Conservation (phyloP, 345 rosid species). For the Boechera retrofracta region DNA sequence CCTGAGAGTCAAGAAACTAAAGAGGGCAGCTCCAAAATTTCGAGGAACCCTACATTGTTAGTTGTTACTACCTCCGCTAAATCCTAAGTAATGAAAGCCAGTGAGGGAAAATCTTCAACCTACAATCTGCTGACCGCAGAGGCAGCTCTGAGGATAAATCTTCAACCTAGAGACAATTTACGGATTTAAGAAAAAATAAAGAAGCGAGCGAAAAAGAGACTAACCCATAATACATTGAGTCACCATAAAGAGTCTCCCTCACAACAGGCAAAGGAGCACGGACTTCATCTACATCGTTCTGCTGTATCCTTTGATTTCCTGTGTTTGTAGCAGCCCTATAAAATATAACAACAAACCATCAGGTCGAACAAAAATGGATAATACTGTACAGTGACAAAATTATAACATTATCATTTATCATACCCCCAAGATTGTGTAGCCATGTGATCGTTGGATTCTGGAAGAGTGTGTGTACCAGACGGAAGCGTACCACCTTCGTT, state of each 20-base stretch:
- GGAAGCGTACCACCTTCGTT: constrained; percentile 60
- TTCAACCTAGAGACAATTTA: constrained; percentile 18
- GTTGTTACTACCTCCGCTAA: not conserved
- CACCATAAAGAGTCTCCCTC: constrained; percentile 95
- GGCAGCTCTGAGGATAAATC: not conserved
- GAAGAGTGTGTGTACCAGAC: constrained; percentile 55
- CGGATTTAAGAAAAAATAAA: not conserved
- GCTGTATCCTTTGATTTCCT: constrained; percentile 51
- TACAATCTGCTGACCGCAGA: not conserved
- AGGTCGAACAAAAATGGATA: constrained; percentile 5
- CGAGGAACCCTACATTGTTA: constrained; percentile 15
- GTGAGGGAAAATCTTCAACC: not conserved
- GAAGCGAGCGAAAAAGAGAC: constrained; percentile 10
- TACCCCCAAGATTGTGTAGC: constrained; percentile 56
- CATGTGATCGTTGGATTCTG: constrained; percentile 38
- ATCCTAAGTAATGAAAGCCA: not conserved
- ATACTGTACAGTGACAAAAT: not conserved
- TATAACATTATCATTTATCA: constrained; percentile 36
- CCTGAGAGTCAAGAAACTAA: constrained; percentile 10
- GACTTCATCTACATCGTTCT: constrained; percentile 65
- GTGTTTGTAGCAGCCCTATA: constrained; percentile 51
- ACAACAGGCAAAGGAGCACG: constrained; percentile 95
- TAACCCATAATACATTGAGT: constrained; percentile 67
- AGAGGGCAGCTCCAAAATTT: not conserved
- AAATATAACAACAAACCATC: constrained; percentile 34